These are phyloP conservation scores for Hevea brasiliensis DNA, from an alignment of 345 rosid species.

Conservation along the genomic window DNA sequence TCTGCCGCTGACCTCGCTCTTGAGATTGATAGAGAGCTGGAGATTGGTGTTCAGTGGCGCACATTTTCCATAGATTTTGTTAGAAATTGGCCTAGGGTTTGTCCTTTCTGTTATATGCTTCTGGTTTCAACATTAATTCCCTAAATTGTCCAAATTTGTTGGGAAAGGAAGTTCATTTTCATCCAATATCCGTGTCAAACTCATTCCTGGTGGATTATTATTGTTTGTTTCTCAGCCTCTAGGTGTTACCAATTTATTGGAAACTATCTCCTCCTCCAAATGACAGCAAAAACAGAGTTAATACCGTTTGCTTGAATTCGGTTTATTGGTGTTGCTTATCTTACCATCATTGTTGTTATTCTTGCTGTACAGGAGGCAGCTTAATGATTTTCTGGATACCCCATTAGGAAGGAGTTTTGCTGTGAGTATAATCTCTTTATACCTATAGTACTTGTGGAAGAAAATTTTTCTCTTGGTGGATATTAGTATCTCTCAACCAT, in stretches of 20 bases:
- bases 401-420: conserved; percentile 76
- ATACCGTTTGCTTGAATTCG: conserved; percentile 38
- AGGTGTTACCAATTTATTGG: background rate
- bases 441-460: background rate
- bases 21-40: conserved; percentile 72
- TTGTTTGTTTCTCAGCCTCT: too few species aligned
- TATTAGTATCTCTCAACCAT: background rate
- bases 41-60: conserved; percentile 66
- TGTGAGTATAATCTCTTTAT: conserved; percentile 47
- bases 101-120: conserved; percentile 10
- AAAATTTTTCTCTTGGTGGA: background rate
- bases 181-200: too few species aligned
- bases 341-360: conserved; percentile 8
- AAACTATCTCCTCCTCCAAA: background rate
- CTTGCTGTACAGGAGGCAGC: conserved; percentile 85
- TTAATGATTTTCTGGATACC: conserved; percentile 63
- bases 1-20: conserved; percentile 69
- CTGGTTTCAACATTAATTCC: background rate
- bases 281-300: background rate
- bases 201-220: too few species aligned
- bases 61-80: conserved; percentile 59
- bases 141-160: background rate
- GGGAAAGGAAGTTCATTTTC: conserved; percentile 11
- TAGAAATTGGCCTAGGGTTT: conserved; percentile 84
- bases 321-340: conserved; percentile 4